These are phyloP conservation scores for Endotrypanum monterogeii DNA, from an alignment of 208 protist species.

Conservation along the genomic window DNA sequence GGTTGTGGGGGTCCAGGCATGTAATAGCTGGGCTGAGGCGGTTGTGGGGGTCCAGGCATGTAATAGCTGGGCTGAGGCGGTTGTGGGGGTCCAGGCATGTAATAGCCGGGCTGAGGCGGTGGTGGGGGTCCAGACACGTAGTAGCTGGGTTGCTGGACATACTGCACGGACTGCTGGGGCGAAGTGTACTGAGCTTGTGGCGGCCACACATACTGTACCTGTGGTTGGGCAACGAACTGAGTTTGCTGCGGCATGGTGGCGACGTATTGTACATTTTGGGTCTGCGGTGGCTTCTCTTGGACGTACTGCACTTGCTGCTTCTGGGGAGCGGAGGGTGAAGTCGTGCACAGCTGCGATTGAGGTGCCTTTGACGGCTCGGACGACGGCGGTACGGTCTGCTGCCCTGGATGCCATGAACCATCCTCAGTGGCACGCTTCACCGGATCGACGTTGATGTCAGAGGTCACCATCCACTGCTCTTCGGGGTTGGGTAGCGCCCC, in stretches of 20 bases:
- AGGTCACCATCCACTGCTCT: conserved; percentile 63
- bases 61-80: conserved; percentile 26
- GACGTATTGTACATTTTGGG: neutral
- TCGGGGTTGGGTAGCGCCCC: conserved; percentile 34
- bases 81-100: conserved; percentile 5
- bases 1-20: conserved; percentile 3
- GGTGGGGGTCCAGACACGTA: conserved; percentile 22
- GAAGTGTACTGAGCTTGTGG: conserved; percentile 20
- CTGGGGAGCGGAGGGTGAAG: neutral
- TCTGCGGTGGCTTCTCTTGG: neutral
- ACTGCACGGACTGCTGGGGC: conserved; percentile 17
- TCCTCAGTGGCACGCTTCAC: conserved; percentile 48
- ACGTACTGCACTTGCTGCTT: conserved; percentile 14
- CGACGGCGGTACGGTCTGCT: conserved; percentile 32
- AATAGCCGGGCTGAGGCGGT: conserved; percentile 26
- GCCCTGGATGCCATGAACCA: conserved; percentile 41
- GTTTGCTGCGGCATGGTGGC: conserved; percentile 6
- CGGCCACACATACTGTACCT: conserved; percentile 10
- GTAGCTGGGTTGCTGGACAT: conserved; percentile 18
- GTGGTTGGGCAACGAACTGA: conserved; percentile 13
- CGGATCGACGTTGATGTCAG: conserved; percentile 56
- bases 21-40: conserved; percentile 3
- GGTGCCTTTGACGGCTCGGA: conserved; percentile 16
- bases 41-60: conserved; percentile 5
- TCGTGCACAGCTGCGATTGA: neutral